These are phyloP conservation scores for Populus ilicifolia DNA, from an alignment of 345 rosid genomes.

Conservation along the genomic window DNA sequence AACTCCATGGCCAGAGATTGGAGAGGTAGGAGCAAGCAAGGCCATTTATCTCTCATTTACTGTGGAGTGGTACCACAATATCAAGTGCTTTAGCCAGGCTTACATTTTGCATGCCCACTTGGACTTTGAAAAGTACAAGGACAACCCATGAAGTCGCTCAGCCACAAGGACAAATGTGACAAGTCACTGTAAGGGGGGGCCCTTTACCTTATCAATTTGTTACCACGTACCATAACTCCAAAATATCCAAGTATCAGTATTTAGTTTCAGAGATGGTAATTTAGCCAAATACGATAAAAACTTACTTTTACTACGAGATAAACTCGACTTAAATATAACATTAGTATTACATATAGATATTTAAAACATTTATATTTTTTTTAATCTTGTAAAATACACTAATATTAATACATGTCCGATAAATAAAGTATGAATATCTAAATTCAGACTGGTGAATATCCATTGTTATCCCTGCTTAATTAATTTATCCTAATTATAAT, in stretches of 20 bases:
- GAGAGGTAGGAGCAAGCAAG: not conserved
- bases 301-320: too few relatives aligned
- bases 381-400: too few relatives aligned
- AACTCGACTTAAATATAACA: too few relatives aligned
- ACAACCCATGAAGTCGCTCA: constrained; percentile 21
- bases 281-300: too few relatives aligned
- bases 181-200: constrained; percentile 19
- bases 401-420: too few relatives aligned
- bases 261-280: not conserved
- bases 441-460: too few relatives aligned
- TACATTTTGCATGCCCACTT: constrained; percentile 15
- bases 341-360: too few relatives aligned
- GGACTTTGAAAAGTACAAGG: constrained; percentile 23
- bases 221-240: not conserved
- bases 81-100: constrained; percentile 1
- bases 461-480: too few relatives aligned
- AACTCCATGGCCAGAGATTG: not conserved
- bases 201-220: constrained; percentile 2
- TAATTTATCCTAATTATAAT: not conserved
- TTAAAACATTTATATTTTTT: too few relatives aligned
- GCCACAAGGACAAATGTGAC: constrained; percentile 15
- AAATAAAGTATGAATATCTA: too few relatives aligned
- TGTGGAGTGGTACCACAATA: constrained; percentile 17
- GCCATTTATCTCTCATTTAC: not conserved
- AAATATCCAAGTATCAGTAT: not conserved